Conservation (phyloP, 345 rosid genomes). For the Cardamine resedifolia region DNA sequence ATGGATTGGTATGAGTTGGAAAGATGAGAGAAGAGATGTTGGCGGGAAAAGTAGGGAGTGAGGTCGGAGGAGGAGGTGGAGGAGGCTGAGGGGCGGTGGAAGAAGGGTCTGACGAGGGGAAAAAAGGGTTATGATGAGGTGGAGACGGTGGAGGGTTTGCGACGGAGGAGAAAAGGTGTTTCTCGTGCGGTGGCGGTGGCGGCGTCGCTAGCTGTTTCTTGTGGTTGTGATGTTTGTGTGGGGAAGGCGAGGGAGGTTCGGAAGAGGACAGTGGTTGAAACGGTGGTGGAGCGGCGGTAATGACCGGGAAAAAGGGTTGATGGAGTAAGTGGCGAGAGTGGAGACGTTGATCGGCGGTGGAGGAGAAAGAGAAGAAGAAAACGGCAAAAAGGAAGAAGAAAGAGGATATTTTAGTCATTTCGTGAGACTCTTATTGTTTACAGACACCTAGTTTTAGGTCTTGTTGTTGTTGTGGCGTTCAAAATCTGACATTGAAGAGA, state of each 20-base stretch:
- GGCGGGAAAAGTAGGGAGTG: constrained; percentile 78
- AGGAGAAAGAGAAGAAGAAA: constrained; percentile 20
- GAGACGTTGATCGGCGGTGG: constrained; percentile 30
- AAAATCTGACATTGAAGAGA: constrained; percentile 37
- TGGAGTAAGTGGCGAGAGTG: constrained; percentile 62
- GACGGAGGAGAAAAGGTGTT: constrained; percentile 47
- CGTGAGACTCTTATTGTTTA: background rate
- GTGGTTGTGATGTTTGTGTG: constrained; percentile 36
- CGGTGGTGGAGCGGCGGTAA: constrained; percentile 43
- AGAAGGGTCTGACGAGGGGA: constrained; percentile 42
- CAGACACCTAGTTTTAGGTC: constrained; percentile 6
- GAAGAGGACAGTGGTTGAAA: constrained; percentile 35
- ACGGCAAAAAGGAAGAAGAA: background rate
- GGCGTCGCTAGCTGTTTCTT: constrained; percentile 26
- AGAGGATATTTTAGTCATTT: constrained; percentile 30
- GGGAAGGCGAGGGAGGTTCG: constrained; percentile 45
- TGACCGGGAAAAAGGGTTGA: constrained; percentile 61
- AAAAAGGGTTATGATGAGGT: constrained; percentile 45
- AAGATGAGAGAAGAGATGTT: constrained; percentile 78
- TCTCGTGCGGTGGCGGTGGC: constrained; percentile 47
- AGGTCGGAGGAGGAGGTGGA: constrained; percentile 47
- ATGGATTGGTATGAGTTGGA: constrained; percentile 45
- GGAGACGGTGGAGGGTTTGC: constrained; percentile 34
- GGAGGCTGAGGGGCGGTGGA: constrained; percentile 33
- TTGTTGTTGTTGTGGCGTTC: constrained; percentile 30